A percentile compares a stretch with the other conserved stretches of the same genome.
phyloP scores from a whole-genome alignment of 2,329 filamentous ascomycete species.

The Ilyonectria mors-panacis region DNA sequence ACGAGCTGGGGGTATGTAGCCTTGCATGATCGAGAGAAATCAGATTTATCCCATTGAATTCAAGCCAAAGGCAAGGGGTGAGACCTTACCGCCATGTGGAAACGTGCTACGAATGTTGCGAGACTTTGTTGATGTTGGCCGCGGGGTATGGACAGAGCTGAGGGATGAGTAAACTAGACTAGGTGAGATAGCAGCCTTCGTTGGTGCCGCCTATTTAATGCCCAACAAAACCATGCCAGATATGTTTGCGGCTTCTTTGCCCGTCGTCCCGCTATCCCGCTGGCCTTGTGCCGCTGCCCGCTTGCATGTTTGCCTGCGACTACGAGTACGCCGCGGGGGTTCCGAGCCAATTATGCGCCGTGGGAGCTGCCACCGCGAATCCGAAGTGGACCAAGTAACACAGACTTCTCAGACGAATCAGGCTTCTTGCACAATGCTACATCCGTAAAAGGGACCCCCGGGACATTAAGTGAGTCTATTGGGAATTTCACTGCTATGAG shows the following conservation, averaged over 20 bases:
- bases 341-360: conserved; percentile 40
- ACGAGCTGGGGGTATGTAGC: conserved; percentile 80
- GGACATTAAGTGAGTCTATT: neutral
- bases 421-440: neutral
- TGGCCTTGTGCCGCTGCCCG: conserved; percentile 37
- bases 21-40: conserved; percentile 47
- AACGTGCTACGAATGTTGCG: neutral
- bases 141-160: conserved; percentile 15
- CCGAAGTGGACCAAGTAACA: conserved; percentile 23
- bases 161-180: neutral
- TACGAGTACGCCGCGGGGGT: conserved; percentile 36
- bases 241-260: conserved; percentile 29
- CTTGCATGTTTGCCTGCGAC: conserved; percentile 19
- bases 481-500: too few species aligned
- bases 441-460: neutral
- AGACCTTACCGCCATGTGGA: conserved; percentile 43
- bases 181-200: conserved; percentile 14
- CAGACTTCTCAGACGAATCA: neutral
- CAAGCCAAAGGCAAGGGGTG: neutral
- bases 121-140: neutral
- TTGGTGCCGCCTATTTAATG: conserved; percentile 28
- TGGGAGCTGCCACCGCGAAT: conserved; percentile 7
- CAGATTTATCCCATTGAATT: neutral
- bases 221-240: conserved; percentile 13
- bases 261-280: conserved; percentile 21